A percentile compares a stretch with the other conserved stretches of the same genome.
Conservation (phyloP, 2,329 filamentous ascomycete species). For the Botrytis hyacinthi region DNA sequence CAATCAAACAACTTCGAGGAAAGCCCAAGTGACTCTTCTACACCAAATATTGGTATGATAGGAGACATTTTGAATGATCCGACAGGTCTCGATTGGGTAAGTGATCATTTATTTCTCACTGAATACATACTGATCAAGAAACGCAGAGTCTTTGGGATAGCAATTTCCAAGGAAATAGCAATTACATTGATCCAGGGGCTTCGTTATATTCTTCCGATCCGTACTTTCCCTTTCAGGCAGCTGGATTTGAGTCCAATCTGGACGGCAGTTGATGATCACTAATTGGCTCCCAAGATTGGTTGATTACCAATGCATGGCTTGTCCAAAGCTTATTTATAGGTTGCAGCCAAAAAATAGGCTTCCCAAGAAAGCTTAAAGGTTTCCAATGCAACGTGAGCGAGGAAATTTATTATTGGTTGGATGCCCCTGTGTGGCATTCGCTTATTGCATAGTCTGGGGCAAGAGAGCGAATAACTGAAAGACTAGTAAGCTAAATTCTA, state of each 20-base stretch:
- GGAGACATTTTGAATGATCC: conserved; percentile 11
- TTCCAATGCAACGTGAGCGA: background rate
- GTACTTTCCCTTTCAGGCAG: conserved; percentile 16
- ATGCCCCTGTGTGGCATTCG: background rate
- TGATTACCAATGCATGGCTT: background rate
- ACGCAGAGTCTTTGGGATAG: conserved; percentile 20
- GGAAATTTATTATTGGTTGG: conserved; percentile 11
- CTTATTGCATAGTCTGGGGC: background rate
- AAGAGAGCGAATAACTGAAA: background rate
- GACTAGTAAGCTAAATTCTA: background rate
- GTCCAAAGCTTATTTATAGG: conserved; percentile 18
- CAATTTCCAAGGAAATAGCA: conserved; percentile 9
- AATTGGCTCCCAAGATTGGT: background rate
- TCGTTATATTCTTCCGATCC: background rate
- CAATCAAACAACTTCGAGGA: background rate
- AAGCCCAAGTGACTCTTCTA: background rate
- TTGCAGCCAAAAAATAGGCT: background rate
- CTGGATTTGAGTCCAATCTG: background rate
- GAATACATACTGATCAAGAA: background rate
- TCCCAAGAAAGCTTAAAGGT: conserved; percentile 17
- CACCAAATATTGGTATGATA: conserved; percentile 6
- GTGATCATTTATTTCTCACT: background rate
- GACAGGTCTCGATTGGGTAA: conserved; percentile 17
- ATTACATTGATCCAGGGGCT: background rate
- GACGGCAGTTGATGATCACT: background rate